Percentiles rank a stretch among this genome's conserved stretches.
Conservation (phyloP, 805 yeast species). For the Kregervanrija fluxuum region DNA sequence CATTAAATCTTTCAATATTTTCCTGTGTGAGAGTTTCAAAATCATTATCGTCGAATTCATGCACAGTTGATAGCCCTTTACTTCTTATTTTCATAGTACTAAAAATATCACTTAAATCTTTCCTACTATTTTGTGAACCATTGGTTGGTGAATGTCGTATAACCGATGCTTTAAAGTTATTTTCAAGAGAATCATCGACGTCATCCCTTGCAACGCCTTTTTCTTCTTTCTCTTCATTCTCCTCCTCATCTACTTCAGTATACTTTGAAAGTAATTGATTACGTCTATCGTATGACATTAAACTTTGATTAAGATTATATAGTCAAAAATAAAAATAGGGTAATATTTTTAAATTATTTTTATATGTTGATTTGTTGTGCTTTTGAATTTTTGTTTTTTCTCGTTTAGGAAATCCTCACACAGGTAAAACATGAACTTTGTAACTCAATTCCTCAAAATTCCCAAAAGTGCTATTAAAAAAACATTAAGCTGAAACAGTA, state of each 20-base stretch:
- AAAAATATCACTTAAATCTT: conserved; percentile 7
- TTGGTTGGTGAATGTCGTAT: conserved; percentile 7
- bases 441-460: too few species aligned
- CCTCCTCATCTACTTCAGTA: not conserved
- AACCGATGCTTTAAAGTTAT: conserved; percentile 15
- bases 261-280: not conserved
- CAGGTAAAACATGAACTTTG: too few species aligned
- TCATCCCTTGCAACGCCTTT: too few species aligned
- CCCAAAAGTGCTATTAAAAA: too few species aligned
- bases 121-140: not conserved
- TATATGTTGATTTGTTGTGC: too few species aligned
- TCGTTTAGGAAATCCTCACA: too few species aligned
- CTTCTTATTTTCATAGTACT: conserved; percentile 1
- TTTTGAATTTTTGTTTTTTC: too few species aligned
- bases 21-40: conserved; percentile 19
- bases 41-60: conserved; percentile 14
- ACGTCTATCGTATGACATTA: not conserved
- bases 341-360: too few species aligned
- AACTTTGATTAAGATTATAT: too few species aligned
- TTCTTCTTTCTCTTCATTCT: not conserved
- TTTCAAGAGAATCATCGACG: not conserved
- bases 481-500: too few species aligned
- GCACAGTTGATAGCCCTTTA: conserved; percentile 18
- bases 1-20: conserved; percentile 15
- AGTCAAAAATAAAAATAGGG: too few species aligned